Evolutionary conservation across 2,329 filamentous ascomycete genomes (phyloP).

Genomic region (Fusarium solani-melongenae): DNA sequence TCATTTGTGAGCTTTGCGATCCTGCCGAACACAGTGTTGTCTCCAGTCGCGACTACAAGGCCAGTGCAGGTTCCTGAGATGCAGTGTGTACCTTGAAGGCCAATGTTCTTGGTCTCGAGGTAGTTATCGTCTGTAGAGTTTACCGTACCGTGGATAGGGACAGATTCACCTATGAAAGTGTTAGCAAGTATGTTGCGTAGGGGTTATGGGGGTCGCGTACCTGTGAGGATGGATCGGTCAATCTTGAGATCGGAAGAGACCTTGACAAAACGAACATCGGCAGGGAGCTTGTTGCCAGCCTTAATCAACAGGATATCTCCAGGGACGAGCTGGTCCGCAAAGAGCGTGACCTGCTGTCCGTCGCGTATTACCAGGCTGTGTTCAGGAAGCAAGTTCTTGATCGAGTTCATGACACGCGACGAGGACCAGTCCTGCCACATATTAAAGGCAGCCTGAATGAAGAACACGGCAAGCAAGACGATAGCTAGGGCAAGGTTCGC

Average conservation of each 20-base stretch:
- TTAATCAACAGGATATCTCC: slow-evolving; percentile 77
- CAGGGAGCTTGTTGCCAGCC: slow-evolving; percentile 78
- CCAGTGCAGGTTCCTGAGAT: slow-evolving; percentile 74
- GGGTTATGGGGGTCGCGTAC: not conserved
- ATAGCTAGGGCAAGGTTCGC: slow-evolving; percentile 81
- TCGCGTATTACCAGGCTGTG: slow-evolving; percentile 74
- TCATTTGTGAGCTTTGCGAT: slow-evolving; percentile 79
- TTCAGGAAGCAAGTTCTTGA: slow-evolving; percentile 83
- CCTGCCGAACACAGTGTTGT: slow-evolving; percentile 79
- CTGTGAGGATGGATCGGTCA: slow-evolving; percentile 76
- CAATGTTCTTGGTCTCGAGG: slow-evolving; percentile 80
- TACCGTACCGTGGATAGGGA: slow-evolving; percentile 71
- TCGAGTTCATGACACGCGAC: slow-evolving; percentile 80
- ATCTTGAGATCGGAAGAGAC: slow-evolving; percentile 77
- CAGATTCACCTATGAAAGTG: slow-evolving; percentile 65
- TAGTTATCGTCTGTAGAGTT: slow-evolving; percentile 79
- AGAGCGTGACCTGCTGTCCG: slow-evolving; percentile 59
- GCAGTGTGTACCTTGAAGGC: slow-evolving; percentile 83
- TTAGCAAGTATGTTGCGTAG: not conserved
- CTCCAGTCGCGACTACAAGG: slow-evolving; percentile 77
- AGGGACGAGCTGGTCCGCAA: slow-evolving; percentile 73
- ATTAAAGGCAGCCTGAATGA: slow-evolving; percentile 76
- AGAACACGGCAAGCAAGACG: slow-evolving; percentile 76
- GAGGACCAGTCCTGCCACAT: slow-evolving; percentile 82
- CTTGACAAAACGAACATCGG: slow-evolving; percentile 77